Percentiles rank a stretch among this genome's conserved stretches.
phyloP scores from a whole-genome alignment of 2,329 filamentous ascomycete genomes.

The Talaromyces funiculosus region DNA sequence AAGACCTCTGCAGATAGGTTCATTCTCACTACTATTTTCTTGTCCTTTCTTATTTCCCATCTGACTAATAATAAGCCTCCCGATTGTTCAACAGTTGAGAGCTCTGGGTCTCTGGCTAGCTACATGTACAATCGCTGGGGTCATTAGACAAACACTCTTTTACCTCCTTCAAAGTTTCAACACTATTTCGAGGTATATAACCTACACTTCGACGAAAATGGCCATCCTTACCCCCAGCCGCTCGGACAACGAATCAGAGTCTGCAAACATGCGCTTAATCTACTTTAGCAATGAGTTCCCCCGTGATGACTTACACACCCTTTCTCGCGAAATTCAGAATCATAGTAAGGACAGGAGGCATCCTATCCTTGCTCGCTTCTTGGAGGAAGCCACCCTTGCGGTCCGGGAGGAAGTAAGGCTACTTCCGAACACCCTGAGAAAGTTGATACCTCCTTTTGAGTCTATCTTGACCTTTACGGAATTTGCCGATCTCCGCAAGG shows the following conservation, averaged over 20 bases:
- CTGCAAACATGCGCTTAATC: background rate
- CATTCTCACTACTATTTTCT: background rate
- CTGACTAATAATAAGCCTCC: background rate
- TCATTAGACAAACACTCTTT: background rate
- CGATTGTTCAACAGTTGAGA: background rate
- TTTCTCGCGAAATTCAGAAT: constrained; percentile 36
- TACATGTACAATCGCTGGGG: background rate
- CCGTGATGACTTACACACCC: constrained; percentile 37
- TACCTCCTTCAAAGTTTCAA: background rate
- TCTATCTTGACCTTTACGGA: constrained; percentile 12
- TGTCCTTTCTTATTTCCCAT: background rate
- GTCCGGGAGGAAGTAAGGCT: constrained; percentile 36
- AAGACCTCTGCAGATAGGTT: background rate
- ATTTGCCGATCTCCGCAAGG: constrained; percentile 30
- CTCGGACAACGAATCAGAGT: background rate
- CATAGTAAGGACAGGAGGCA: constrained; percentile 38
- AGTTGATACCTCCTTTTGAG: constrained; percentile 20
- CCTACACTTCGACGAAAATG: background rate
- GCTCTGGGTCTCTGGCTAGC: background rate
- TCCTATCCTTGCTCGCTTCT: constrained; percentile 36
- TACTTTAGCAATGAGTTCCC: constrained; percentile 49
- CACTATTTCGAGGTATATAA: background rate
- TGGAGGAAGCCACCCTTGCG: constrained; percentile 36
- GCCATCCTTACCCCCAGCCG: background rate
- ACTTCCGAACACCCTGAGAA: constrained; percentile 17